Evolutionary conservation across 1,284 basidiomycete genomes (phyloP), one percentile per base, ranked within the genome.

Genomic region (Chiua sp.): DNA sequence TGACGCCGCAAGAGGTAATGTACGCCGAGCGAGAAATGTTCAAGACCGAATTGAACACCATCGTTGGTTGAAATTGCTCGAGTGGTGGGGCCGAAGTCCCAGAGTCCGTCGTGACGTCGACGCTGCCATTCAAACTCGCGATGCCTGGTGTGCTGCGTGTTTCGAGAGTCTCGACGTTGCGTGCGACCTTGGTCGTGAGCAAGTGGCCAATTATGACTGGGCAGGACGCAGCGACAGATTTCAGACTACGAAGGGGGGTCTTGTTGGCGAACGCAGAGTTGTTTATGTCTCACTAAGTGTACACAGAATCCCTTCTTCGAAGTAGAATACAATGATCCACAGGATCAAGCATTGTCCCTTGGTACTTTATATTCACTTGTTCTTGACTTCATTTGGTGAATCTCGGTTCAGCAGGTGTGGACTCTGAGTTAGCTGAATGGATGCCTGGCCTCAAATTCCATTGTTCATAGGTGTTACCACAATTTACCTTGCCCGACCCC

Each of bases 211-310:
- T 81, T 10, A 82, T 86, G 1, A 83, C 81, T 2, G 82, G 82
- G 47, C 81, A 74, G 62, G 88, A 89, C 64, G 80, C 87, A 3
- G 80, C 84, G 22, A 81, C 77, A 30, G 90, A 91, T 64, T 91
- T 90, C 69, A 82, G 84, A 53, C 76, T 94, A 39, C 83, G 93
- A 60, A 93, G 92, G 77, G 86, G 87, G 60, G 91, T 98, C 3
- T 81, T 98, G 42, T 72, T 92, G 65, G 85, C 85, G 69, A 87
- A 90, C 63, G 83, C n/a, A n/a, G n/a, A n/a, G n/a, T n/a, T n/a
- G n/a, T n/a, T n/a, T n/a, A n/a, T n/a, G n/a, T n/a, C n/a, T n/a
- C n/a, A n/a, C n/a, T n/a, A n/a, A n/a, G n/a, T n/a, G n/a, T n/a
- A n/a, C n/a, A n/a, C n/a, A n/a, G n/a, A n/a, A n/a, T n/a, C n/a